These are phyloP conservation scores for Trichoderma sp. DNA, from an alignment of 2,329 filamentous ascomycete species.

Conservation along the genomic window DNA sequence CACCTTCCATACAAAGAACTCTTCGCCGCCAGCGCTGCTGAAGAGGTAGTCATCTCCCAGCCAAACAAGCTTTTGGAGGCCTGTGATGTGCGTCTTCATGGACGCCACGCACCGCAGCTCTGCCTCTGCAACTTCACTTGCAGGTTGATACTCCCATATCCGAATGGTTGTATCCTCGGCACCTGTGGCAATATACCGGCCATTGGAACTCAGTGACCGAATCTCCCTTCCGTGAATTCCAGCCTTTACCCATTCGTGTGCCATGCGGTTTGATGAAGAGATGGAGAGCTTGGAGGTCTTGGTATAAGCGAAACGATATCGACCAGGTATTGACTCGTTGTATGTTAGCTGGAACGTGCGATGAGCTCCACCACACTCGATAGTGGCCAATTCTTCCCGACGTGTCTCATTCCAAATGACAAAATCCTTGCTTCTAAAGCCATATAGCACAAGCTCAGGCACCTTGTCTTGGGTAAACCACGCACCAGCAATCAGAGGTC, in stretches of 20 bases:
- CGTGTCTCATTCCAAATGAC: slow-evolving; percentile 75
- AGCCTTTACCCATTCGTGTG: slow-evolving; percentile 52
- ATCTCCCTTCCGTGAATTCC: slow-evolving; percentile 89
- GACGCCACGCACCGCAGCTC: slow-evolving; percentile 55
- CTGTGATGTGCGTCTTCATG: slow-evolving; percentile 75
- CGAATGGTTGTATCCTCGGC: slow-evolving; percentile 74
- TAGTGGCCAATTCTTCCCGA: slow-evolving; percentile 64
- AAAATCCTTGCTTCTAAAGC: slow-evolving; percentile 78
- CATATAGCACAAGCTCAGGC: slow-evolving; percentile 67
- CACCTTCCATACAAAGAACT: slow-evolving; percentile 82
- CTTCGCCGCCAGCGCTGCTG: slow-evolving; percentile 82
- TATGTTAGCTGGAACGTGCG: slow-evolving; percentile 63
- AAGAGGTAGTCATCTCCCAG: slow-evolving; percentile 70
- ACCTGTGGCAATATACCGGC: slow-evolving; percentile 57
- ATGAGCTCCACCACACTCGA: slow-evolving; percentile 84
- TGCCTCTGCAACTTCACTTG: slow-evolving; percentile 9
- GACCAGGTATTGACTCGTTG: slow-evolving; percentile 31
- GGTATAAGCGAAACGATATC: slow-evolving; percentile 67
- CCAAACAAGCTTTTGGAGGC: slow-evolving; percentile 80
- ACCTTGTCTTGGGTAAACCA: slow-evolving; percentile 48
- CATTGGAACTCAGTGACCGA: slow-evolving; percentile 46
- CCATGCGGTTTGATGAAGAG: slow-evolving; percentile 41
- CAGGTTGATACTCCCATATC: slow-evolving; percentile 56
- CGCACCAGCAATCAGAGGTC: slow-evolving; percentile 71
- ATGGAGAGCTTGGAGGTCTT: slow-evolving; percentile 57